Base-by-base conservation (phyloP, 2,329 filamentous ascomycete genomes). In the Furcasterigmium furcatum region DNA sequence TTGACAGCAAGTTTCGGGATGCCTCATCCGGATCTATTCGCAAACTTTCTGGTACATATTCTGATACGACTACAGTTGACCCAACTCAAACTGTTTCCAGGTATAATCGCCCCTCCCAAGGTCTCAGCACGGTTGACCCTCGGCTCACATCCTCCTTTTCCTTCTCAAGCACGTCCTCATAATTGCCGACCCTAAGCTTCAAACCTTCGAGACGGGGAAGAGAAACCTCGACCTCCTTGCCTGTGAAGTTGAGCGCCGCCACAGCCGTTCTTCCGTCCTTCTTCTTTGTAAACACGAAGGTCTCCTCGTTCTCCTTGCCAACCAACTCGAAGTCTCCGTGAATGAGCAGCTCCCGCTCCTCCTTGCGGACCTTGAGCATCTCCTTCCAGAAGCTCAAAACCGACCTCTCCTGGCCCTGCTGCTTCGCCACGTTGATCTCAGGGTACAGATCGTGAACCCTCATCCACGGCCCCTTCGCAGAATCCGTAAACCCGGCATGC, bases 331-430 rank as follows among this genome's bases (percentile, higher is more conserved):
- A 87, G 18, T 71, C 65, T 6, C 84, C 84, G 52, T 85, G 77
- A 2, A 85, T 74, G 46, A 88, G 79, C 9, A 82, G 59, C 36
- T 81, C 74, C 14, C 70, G 70, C 55, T 82, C 68, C 50, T 74
- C 61, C 60, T 80, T 82, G 38, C 84, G 70, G 38, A 80, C 64
- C 44, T 55, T 57, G 35, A 87, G 64, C 52, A 76, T 72, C 38
- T 66, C 61, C 61, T 76, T 76, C 80, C 83, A 87, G 61, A 84
- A 87, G 32, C 73, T 68, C 43, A 82, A 68, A 4, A 84, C 77
- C 9, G 74, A 76, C 14, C 68, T 57, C 5, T 56, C 55, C 42
- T 76, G 68, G 8, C 46, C 46, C 29, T 64, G 53, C 56, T 82
- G 75, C n/a, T 57, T 55, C 14, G 69, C 71, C 10, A 77, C 80